phyloP scores from a whole-genome alignment of 2,329 filamentous ascomycete genomes.

The Elsinoe ampelina region DNA sequence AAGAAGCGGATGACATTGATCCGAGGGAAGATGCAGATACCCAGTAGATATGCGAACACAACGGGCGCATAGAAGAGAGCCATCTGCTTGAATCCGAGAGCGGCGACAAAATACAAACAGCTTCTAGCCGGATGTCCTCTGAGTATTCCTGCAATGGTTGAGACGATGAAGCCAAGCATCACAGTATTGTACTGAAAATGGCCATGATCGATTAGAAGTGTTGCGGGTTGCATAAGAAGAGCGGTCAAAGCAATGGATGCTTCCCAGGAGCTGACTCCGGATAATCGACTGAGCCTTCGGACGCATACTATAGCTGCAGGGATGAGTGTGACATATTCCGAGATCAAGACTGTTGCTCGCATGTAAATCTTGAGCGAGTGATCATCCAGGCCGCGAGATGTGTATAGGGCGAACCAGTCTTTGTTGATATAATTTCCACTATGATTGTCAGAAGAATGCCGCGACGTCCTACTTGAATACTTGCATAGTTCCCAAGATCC shows the following conservation, averaged over 20 bases:
- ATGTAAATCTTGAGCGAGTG: conserved; percentile 83
- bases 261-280: conserved; percentile 72
- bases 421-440: conserved; percentile 68
- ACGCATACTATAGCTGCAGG: conserved; percentile 80
- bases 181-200: conserved; percentile 98
- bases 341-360: conserved; percentile 82
- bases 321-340: conserved; percentile 83
- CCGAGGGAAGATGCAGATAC: conserved; percentile 69
- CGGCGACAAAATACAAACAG: conserved; percentile 84
- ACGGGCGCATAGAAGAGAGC: conserved; percentile 92
- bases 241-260: conserved; percentile 77
- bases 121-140: conserved; percentile 80
- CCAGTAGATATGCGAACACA: conserved; percentile 84
- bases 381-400: conserved; percentile 73
- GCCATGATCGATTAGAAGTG: conserved; percentile 86
- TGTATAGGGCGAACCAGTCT: conserved; percentile 77
- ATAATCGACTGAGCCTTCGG: conserved; percentile 66
- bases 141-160: conserved; percentile 79
- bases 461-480: conserved; percentile 20
- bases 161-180: conserved; percentile 86
- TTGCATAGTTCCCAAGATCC: conserved; percentile 76
- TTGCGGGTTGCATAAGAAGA: conserved; percentile 83
- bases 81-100: conserved; percentile 99
- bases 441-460: conserved; percentile 17
- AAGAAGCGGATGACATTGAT: conserved; percentile 60